Evolutionary conservation across 2,329 filamentous ascomycete species (phyloP).

Genomic region (Penicillium sp.): DNA sequence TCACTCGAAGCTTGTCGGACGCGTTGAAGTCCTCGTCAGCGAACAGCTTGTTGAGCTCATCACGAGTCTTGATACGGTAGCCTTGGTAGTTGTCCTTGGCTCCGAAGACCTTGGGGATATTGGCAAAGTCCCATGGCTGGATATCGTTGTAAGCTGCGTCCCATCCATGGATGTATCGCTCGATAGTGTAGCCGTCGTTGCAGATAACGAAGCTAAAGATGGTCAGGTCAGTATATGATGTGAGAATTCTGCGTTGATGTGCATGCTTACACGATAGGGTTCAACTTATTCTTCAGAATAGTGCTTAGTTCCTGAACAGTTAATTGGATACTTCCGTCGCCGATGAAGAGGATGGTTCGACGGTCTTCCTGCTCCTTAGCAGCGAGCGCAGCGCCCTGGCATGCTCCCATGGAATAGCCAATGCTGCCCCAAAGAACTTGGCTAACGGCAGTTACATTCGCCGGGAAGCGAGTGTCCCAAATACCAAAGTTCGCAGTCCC

Average conservation of each 20-base stretch:
- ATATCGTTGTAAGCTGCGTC: conserved; percentile 74
- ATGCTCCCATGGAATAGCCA: conserved; percentile 55
- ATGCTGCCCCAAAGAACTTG: conserved; percentile 67
- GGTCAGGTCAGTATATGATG: conserved; percentile 35
- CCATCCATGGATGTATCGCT: conserved; percentile 79
- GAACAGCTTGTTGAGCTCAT: conserved; percentile 59
- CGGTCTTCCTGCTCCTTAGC: conserved; percentile 56
- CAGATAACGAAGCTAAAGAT: conserved; percentile 60
- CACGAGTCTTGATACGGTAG: conserved; percentile 60
- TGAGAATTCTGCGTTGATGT: neutral
- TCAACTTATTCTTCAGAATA: conserved; percentile 66
- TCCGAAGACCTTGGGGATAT: conserved; percentile 60
- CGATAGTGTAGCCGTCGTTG: conserved; percentile 83
- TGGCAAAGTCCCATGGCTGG: conserved; percentile 62
- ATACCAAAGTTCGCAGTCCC: conserved; percentile 83
- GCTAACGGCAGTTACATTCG: conserved; percentile 66
- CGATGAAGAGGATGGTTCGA: conserved; percentile 75
- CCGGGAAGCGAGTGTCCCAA: conserved; percentile 72
- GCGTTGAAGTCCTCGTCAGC: conserved; percentile 54
- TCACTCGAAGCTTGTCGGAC: conserved; percentile 40
- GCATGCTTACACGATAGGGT: conserved; percentile 61
- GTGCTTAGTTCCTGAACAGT: conserved; percentile 77
- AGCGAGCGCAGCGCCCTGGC: conserved; percentile 64
- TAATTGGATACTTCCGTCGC: conserved; percentile 77
- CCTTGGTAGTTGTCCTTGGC: conserved; percentile 52